Evolutionary conservation across 1,139 yeast species (phyloP).

Genomic region (Suhomyces choctaworum): DNA sequence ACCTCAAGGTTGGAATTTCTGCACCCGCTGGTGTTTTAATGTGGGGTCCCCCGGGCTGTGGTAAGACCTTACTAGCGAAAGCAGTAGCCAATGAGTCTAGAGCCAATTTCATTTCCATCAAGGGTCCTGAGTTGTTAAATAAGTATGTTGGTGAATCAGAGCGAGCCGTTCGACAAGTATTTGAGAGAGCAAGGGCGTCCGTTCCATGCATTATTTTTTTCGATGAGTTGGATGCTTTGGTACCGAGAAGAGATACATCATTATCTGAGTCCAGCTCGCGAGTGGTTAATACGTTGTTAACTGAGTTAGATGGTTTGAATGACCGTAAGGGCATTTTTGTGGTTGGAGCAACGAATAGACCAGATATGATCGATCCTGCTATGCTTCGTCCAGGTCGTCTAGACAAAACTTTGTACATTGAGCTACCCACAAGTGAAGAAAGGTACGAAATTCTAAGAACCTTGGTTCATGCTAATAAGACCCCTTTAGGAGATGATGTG

Average conservation of each 20-base stretch:
- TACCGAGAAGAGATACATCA: constrained; percentile 88
- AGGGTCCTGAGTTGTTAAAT: constrained; percentile 92
- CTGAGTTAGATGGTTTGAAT: constrained; percentile 92
- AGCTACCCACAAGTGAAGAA: constrained; percentile 77
- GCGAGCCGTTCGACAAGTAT: constrained; percentile 91
- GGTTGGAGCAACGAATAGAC: constrained; percentile 95
- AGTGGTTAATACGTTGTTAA: constrained; percentile 89
- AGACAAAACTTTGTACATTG: constrained; percentile 90
- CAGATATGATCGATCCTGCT: constrained; percentile 98
- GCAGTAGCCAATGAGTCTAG: constrained; percentile 97
- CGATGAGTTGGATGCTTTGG: constrained; percentile 94
- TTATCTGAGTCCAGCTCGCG: constrained; percentile 88
- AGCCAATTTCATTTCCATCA: constrained; percentile 91
- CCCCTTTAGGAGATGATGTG: constrained; percentile 72
- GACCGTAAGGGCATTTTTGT: constrained; percentile 93
- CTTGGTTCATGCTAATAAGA: constrained; percentile 64
- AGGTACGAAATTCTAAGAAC: constrained; percentile 80
- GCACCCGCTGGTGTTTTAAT: constrained; percentile 96
- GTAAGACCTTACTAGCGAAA: constrained; percentile 91
- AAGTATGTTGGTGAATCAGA: constrained; percentile 97
- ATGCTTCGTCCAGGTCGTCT: constrained; percentile 96
- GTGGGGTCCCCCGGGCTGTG: constrained; percentile 99
- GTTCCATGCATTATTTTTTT: constrained; percentile 94
- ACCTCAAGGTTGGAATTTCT: constrained; percentile 85
- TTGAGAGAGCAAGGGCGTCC: constrained; percentile 90